These are phyloP conservation scores for Lyophyllum shimeji DNA, from an alignment of 768 basidiomycete genomes.

Conservation along the genomic window DNA sequence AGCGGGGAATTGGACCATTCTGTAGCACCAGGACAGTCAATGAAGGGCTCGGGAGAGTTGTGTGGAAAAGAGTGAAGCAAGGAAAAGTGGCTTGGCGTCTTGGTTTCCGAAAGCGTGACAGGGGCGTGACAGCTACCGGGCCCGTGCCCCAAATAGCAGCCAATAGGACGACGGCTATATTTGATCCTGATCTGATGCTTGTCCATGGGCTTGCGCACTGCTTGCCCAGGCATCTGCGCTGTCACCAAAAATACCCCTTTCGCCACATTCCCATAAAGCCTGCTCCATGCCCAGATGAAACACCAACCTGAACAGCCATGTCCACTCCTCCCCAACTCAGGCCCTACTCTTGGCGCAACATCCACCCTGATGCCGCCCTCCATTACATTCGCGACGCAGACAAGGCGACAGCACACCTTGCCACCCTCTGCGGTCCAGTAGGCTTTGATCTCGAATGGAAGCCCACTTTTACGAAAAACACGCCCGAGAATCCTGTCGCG, in stretches of 20 bases:
- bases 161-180: slow-evolving; percentile 26
- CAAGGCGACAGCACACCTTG: slow-evolving; percentile 32
- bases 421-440: slow-evolving; percentile 33
- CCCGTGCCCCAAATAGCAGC: slow-evolving; percentile 32
- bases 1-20: neutral
- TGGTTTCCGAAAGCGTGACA: slow-evolving; percentile 20
- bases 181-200: slow-evolving; percentile 22
- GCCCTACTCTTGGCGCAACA: slow-evolving; percentile 36
- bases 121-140: slow-evolving; percentile 23
- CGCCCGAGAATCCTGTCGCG: slow-evolving; percentile 64
- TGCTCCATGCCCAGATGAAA: neutral
- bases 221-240: neutral
- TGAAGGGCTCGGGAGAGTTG: neutral
- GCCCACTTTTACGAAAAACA: slow-evolving; percentile 55
- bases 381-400: slow-evolving; percentile 35
- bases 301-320: neutral
- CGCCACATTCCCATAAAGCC: slow-evolving; percentile 11
- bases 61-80: neutral
- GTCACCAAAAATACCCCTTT: neutral
- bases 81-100: slow-evolving; percentile 13
- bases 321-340: slow-evolving; percentile 3
- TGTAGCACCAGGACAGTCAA: neutral
- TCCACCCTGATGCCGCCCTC: slow-evolving; percentile 27
- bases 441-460: slow-evolving; percentile 86
- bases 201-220: neutral